Evolutionary conservation across 2,329 filamentous ascomycete species (phyloP).

Genomic region (Fusarium sp.): DNA sequence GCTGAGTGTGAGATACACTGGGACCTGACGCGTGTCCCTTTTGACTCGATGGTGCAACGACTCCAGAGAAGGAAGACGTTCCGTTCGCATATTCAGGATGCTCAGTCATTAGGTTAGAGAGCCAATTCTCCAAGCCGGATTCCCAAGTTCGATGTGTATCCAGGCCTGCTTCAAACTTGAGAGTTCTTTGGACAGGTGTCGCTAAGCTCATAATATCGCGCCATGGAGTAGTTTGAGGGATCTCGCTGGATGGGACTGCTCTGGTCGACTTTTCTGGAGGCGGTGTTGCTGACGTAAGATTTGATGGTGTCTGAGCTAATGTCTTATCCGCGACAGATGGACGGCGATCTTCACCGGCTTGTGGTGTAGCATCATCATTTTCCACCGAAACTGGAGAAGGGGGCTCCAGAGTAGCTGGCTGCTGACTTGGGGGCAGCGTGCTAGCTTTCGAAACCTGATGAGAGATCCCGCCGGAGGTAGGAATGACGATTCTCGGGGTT

Average conservation of each 20-base stretch:
- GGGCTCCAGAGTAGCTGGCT: slow-evolving; percentile 53
- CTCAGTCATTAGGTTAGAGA: slow-evolving; percentile 61
- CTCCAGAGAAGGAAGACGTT: slow-evolving; percentile 50
- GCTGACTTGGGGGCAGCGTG: slow-evolving; percentile 40
- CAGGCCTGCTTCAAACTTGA: slow-evolving; percentile 80
- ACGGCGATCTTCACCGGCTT: slow-evolving; percentile 46
- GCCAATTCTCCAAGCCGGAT: slow-evolving; percentile 78
- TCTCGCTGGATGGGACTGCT: slow-evolving; percentile 27
- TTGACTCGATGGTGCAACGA: slow-evolving; percentile 28
- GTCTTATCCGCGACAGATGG: slow-evolving; percentile 62
- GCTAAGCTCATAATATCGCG: slow-evolving; percentile 82
- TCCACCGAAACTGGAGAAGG: slow-evolving; percentile 61
- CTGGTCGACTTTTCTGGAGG: slow-evolving; percentile 52
- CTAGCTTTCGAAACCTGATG: slow-evolving; percentile 47
- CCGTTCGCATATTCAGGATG: slow-evolving; percentile 65
- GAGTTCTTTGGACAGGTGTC: slow-evolving; percentile 77
- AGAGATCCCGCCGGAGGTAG: slow-evolving; percentile 41
- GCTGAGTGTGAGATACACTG: slow-evolving; percentile 52
- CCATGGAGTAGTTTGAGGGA: slow-evolving; percentile 69
- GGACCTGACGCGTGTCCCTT: slow-evolving; percentile 43
- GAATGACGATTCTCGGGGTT: slow-evolving; percentile 41
- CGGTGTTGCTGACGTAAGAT: slow-evolving; percentile 54
- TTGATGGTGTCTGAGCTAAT: slow-evolving; percentile 54
- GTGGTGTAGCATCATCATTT: slow-evolving; percentile 50
- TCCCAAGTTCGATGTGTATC: slow-evolving; percentile 79